Conservation (phyloP, 2,329 filamentous ascomycete species). For the Periglandula ipomoeae region DNA sequence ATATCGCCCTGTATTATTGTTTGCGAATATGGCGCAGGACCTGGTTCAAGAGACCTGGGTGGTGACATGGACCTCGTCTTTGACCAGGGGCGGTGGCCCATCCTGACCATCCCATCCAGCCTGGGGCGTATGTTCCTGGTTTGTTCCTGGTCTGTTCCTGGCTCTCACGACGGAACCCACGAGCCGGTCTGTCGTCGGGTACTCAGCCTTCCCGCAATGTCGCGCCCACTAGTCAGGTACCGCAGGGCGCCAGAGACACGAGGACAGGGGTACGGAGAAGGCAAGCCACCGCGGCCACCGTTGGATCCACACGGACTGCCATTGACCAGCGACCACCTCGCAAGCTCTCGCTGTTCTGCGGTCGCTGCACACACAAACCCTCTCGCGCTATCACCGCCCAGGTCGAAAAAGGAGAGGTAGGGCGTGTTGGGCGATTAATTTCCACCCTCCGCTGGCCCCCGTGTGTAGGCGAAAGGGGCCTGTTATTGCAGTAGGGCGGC, state of each 20-base stretch:
- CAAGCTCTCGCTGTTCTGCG: too few relatives aligned
- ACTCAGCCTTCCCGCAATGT: slow-evolving; percentile 4
- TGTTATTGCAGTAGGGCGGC: background rate
- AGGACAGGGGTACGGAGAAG: background rate
- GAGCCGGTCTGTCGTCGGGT: slow-evolving; percentile 6
- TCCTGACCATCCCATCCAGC: background rate
- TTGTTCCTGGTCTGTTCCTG: background rate
- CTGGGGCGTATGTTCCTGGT: background rate
- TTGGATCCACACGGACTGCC: slow-evolving; percentile 11
- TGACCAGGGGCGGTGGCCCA: background rate
- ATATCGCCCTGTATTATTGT: slow-evolving; percentile 30
- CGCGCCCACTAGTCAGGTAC: slow-evolving; percentile 6
- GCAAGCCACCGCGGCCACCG: slow-evolving; percentile 17
- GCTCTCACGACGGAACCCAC: background rate
- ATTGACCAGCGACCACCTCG: background rate
- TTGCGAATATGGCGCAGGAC: slow-evolving; percentile 3
- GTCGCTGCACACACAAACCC: too few relatives aligned
- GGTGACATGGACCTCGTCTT: background rate
- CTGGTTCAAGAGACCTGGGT: background rate
- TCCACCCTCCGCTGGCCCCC: slow-evolving; percentile 6
- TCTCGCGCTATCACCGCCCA: background rate
- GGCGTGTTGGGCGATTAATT: slow-evolving; percentile 12
- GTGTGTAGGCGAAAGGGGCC: background rate
- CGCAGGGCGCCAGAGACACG: slow-evolving; percentile 6
- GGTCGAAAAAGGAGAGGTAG: slow-evolving; percentile 12